phyloP scores from a whole-genome alignment of 2,329 filamentous ascomycete genomes.

The Exophiala viscosa region DNA sequence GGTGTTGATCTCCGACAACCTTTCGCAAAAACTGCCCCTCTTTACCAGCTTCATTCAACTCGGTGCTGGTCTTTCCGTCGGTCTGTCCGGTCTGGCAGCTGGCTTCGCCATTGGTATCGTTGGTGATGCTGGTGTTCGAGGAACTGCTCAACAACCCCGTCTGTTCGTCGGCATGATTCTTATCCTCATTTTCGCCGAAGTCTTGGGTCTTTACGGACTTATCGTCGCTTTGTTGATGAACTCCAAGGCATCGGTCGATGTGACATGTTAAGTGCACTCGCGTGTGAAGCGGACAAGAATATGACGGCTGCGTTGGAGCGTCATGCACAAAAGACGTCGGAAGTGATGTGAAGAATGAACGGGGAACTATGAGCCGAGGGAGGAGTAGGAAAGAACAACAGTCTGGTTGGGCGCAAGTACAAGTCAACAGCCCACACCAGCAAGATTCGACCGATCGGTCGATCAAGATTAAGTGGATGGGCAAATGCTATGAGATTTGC shows the following conservation, averaged over 20 bases:
- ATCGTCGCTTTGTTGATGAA: constrained; percentile 99
- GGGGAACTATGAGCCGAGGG: background rate
- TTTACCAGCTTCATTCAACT: constrained; percentile 84
- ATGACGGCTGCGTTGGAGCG: constrained; percentile 23
- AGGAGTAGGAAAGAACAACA: background rate
- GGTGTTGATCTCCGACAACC: constrained; percentile 76
- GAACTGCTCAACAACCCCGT: constrained; percentile 50
- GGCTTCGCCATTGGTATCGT: constrained; percentile 84
- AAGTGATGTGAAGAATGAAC: background rate
- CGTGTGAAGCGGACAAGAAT: background rate
- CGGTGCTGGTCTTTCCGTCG: constrained; percentile 76
- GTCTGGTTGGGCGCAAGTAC: background rate
- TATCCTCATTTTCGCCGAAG: constrained; percentile 99
- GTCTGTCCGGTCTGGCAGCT: constrained; percentile 76
- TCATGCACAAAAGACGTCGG: constrained; percentile 4
- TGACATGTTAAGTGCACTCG: constrained; percentile 52
- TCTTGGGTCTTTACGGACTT: constrained; percentile 97
- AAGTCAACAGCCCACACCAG: background rate
- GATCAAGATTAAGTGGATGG: background rate
- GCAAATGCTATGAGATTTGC: background rate
- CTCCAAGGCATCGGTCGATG: constrained; percentile 73
- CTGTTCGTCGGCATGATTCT: constrained; percentile 88
- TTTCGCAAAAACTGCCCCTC: constrained; percentile 67
- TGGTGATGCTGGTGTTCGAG: constrained; percentile 54
- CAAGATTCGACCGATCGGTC: background rate